phyloP scores from a whole-genome alignment of 345 rosid species.

The Citropsis articulata region DNA sequence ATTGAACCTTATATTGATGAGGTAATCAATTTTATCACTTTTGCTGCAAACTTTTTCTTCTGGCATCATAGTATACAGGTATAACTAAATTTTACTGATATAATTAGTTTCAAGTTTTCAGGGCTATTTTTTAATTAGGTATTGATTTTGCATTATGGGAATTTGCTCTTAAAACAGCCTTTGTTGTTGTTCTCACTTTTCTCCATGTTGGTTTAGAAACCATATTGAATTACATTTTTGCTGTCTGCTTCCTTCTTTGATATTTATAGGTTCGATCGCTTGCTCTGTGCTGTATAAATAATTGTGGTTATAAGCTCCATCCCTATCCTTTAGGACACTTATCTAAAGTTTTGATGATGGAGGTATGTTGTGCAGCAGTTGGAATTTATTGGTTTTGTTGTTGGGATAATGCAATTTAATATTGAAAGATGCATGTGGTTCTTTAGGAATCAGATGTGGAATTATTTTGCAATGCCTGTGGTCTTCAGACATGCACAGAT shows the following conservation, averaged over 20 bases:
- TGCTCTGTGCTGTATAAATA: conserved; percentile 63
- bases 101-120: not conserved
- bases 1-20: conserved; percentile 60
- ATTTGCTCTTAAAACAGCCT: not conserved
- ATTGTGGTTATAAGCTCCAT: conserved; percentile 84
- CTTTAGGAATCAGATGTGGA: conserved; percentile 67
- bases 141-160: not conserved
- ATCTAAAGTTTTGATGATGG: conserved; percentile 69
- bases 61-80: not conserved
- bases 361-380: conserved; percentile 34
- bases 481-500: conserved; percentile 61
- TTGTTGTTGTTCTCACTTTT: not conserved
- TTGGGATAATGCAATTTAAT: not conserved
- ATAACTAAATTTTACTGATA: too few relatives aligned
- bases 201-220: too few relatives aligned
- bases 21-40: conserved; percentile 35
- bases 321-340: conserved; percentile 67
- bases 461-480: conserved; percentile 68
- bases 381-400: not conserved
- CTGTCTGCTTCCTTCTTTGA: not conserved
- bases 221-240: too few relatives aligned
- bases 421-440: conserved; percentile 14
- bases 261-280: conserved; percentile 55
- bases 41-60: not conserved
- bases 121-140: not conserved